phyloP scores from a whole-genome alignment of 2,329 filamentous ascomycete genomes.

The Pseudogymnoascus sp. region DNA sequence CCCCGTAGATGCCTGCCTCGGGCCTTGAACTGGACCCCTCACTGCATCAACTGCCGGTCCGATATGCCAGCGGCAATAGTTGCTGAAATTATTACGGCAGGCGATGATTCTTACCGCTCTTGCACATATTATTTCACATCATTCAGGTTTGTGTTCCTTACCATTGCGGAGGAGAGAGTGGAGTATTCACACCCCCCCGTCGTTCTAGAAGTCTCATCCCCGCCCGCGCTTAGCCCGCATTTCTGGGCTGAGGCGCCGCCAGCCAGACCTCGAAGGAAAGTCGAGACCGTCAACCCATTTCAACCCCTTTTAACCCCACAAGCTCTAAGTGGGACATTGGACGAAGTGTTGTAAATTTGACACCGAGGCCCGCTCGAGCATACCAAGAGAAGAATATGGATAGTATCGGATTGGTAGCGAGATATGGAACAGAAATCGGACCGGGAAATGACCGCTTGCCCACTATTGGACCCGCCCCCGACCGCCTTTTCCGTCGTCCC shows the following conservation, averaged over 20 bases:
- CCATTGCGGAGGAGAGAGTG: neutral
- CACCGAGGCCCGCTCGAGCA: conserved; percentile 1
- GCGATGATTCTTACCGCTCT: conserved; percentile 5
- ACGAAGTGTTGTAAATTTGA: neutral
- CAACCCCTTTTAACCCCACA: neutral
- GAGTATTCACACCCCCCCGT: neutral
- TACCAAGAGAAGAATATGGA: neutral
- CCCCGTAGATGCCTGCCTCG: neutral
- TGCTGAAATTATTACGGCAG: neutral
- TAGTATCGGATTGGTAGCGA: neutral
- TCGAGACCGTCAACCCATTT: neutral
- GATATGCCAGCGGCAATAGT: neutral
- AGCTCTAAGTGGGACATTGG: conserved; percentile 1
- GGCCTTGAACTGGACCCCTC: neutral
- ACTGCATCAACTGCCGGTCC: neutral
- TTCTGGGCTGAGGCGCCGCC: neutral
- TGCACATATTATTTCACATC: neutral
- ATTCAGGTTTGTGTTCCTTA: neutral
- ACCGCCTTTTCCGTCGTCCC: conserved; percentile 3
- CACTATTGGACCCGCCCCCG: conserved; percentile 7
- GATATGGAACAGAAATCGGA: neutral
- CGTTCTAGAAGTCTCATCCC: conserved; percentile 8
- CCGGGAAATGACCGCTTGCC: conserved; percentile 4
- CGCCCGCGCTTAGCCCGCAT: conserved; percentile 8
- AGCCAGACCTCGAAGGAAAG: neutral